Evolutionary conservation across 1,139 yeast genomes (phyloP).

Genomic region (Yamadazyma dendronema): DNA sequence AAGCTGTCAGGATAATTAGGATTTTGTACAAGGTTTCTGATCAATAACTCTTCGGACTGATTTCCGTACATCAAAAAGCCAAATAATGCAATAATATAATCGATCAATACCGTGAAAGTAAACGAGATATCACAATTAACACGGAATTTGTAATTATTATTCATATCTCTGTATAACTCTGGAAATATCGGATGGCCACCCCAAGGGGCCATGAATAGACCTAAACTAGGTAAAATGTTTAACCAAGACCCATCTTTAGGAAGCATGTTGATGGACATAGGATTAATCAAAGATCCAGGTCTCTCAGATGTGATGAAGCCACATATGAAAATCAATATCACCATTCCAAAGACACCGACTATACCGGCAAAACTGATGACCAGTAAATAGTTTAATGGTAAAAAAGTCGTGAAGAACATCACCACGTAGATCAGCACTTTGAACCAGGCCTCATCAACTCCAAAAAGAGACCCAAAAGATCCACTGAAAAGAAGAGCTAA

Average conservation of each 20-base stretch:
- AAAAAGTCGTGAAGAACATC: conserved; percentile 61
- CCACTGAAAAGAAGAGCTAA: conserved; percentile 81
- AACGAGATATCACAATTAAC: conserved; percentile 32
- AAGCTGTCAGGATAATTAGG: conserved; percentile 32
- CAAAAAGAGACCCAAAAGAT: conserved; percentile 67
- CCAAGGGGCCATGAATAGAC: conserved; percentile 84
- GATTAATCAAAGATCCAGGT: conserved; percentile 68
- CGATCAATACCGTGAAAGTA: conserved; percentile 31
- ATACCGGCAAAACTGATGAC: conserved; percentile 75
- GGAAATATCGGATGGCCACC: conserved; percentile 91
- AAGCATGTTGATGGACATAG: conserved; percentile 48
- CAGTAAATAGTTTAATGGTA: conserved; percentile 74
- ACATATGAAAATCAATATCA: conserved; percentile 54
- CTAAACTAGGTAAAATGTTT: conserved; percentile 53
- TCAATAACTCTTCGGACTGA: conserved; percentile 35
- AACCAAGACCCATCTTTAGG: conserved; percentile 49
- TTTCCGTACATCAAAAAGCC: conserved; percentile 45
- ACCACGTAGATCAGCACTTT: conserved; percentile 48
- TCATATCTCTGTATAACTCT: conserved; percentile 76
- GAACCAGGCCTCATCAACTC: conserved; percentile 43
- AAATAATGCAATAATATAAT: conserved; percentile 31
- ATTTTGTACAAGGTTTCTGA: conserved; percentile 38
- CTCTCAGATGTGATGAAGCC: conserved; percentile 55
- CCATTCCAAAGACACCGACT: conserved; percentile 62
- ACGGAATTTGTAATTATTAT: conserved; percentile 56